A percentile compares a stretch with the other conserved stretches of the same genome.
phyloP scores from a whole-genome alignment of 371 early-diverging fungal genomes.

The Apophysomyces ossiformis region DNA sequence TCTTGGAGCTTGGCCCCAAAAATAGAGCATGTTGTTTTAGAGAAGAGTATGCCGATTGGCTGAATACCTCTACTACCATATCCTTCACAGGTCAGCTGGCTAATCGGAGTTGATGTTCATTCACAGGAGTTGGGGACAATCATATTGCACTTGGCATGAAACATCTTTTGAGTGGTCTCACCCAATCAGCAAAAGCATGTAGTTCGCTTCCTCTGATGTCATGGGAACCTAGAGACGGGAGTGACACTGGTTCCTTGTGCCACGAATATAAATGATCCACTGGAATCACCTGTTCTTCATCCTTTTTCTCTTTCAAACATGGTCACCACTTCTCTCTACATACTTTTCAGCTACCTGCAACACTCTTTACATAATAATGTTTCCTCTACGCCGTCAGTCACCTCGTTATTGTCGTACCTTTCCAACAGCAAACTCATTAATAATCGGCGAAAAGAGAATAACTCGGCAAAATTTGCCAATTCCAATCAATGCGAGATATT shows the following conservation, averaged over 20 bases:
- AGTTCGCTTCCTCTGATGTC: slow-evolving; percentile 4
- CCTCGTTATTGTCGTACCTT: neutral
- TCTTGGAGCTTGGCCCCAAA: no score
- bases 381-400: neutral
- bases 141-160: neutral
- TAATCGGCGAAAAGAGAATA: neutral
- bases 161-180: neutral
- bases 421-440: neutral
- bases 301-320: neutral
- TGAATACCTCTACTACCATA: neutral
- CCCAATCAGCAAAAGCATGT: slow-evolving; percentile 9
- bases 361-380: neutral
- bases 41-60: neutral
- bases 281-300: slow-evolving; percentile 5
- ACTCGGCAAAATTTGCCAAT: neutral
- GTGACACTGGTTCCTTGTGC: slow-evolving; percentile 3
- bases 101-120: neutral
- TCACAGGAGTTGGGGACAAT: slow-evolving; percentile 1
- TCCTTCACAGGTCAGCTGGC: neutral
- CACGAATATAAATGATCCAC: slow-evolving; percentile 1
- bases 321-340: slow-evolving; percentile 3
- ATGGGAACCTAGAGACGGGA: neutral
- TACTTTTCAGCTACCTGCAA: neutral
- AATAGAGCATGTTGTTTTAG: no score
- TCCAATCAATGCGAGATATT: neutral